Base-by-base conservation (phyloP, 768 basidiomycete genomes). In the Podaxis sp. region DNA sequence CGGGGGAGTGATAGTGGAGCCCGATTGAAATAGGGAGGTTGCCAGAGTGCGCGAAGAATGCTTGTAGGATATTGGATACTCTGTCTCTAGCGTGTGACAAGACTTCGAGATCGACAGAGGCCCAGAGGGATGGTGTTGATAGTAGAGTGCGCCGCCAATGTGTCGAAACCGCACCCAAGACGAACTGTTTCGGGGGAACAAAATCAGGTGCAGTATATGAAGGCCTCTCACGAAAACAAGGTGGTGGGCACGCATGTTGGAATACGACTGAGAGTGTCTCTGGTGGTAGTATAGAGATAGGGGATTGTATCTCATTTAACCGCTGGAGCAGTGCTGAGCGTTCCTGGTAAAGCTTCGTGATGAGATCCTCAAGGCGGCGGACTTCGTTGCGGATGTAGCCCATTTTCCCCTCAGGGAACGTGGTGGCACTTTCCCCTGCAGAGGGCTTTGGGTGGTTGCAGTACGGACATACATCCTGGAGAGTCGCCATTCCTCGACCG, bases 201-300 rank as follows among this genome's bases (percentile, higher is more conserved):
- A 50, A 17, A 24, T 28, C 12, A 13, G 49, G 10, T 46, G 8
- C 22, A 44, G n/a, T 4, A 13, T 20, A 20, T 44, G 24, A 37
- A 20, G 20, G 15, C 11, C 15, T 22, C 28, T 41, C 41, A 1
- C 7, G 13, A 46, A 33, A 41, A 11, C 17, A 15, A 10, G 41
- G 26, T 46, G 17, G 4, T 30, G 56, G 40, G 20, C 46, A 49
- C 1, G 28, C 44, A 50, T 30, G 36, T 15, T 50, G 41, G 20
- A 58, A 49, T 5, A 58, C 41, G 20, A 50, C 40, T n/a, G 57
- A 48, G n/a, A 58, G 28, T 6, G 33, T 58, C 20, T 58, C 57
- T 13, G 46, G 46, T 5, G 57, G 57, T 49, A 58, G 8, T 17
- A 37, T 33, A 22, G 24, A 58, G 20, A 58, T 49, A n/a, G 57